These are phyloP conservation scores for Persicaria tinctoria DNA, from an alignment of 148 eudicot genomes.

Conservation along the genomic window DNA sequence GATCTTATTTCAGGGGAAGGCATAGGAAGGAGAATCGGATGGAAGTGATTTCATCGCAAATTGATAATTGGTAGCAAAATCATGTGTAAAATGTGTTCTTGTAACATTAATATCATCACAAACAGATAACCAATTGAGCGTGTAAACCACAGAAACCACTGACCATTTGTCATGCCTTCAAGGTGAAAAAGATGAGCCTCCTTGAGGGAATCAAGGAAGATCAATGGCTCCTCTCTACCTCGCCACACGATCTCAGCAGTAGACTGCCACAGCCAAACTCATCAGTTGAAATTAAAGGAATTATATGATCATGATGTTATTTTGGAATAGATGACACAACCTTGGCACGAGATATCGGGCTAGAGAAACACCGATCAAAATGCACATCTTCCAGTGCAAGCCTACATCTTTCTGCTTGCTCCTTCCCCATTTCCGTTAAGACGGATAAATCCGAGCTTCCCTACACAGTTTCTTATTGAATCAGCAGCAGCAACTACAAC, in stretches of 20 bases:
- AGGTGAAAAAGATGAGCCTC: conserved; percentile 62
- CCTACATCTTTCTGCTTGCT: conserved; percentile 61
- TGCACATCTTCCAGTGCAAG: conserved; percentile 44
- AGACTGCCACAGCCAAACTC: conserved; percentile 29
- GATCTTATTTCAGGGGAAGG: background rate
- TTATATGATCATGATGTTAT: background rate
- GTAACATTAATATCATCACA: background rate
- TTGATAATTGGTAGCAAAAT: no score
- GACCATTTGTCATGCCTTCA: conserved; percentile 78
- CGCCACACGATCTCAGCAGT: conserved; percentile 71
- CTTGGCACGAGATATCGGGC: conserved; percentile 81
- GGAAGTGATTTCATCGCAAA: background rate
- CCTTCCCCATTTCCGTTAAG: conserved; percentile 48
- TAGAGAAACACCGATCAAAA: conserved; percentile 65
- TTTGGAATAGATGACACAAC: conserved; percentile 22
- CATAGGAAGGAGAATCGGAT: background rate
- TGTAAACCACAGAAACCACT: conserved; percentile 17
- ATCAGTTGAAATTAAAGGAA: background rate
- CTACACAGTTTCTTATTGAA: background rate
- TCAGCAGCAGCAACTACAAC: background rate
- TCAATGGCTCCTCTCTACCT: conserved; percentile 48
- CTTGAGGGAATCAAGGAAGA: conserved; percentile 60
- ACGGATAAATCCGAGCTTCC: conserved; percentile 42
- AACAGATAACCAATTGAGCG: background rate
- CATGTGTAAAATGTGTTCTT: background rate